Percentiles rank a stretch among this genome's conserved stretches.
Evolutionary conservation across 176 grass and related monocot species (phyloP).

Genomic region (Oryza rufipogon): DNA sequence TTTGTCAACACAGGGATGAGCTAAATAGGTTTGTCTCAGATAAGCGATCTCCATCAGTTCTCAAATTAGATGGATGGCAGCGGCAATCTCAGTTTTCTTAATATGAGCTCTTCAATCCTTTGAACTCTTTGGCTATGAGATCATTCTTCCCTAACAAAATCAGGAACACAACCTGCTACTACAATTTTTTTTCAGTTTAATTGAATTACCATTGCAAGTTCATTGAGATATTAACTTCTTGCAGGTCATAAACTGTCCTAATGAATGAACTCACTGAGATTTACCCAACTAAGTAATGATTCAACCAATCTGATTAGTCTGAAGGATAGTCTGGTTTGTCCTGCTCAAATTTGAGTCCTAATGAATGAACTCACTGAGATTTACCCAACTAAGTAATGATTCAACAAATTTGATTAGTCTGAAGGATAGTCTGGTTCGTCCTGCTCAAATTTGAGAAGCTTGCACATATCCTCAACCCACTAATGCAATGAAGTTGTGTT

Average conservation of each 20-base stretch:
- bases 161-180: constrained; percentile 8
- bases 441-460: no score
- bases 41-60: no score
- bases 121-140: background rate
- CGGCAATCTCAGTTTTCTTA: constrained; percentile 65
- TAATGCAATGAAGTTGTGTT: no score
- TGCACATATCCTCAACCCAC: no score
- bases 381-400: constrained; percentile 67
- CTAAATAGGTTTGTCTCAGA: no score
- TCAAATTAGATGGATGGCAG: constrained; percentile 5
- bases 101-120: constrained; percentile 68
- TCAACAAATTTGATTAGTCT: constrained; percentile 71
- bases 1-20: no score
- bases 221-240: constrained; percentile 30
- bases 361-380: constrained; percentile 55
- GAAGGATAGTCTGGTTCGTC: constrained; percentile 60
- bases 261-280: constrained; percentile 25
- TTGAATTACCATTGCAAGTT: constrained; percentile 31
- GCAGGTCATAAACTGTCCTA: constrained; percentile 84
- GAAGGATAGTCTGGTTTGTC: no score
- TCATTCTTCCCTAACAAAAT: constrained; percentile 65
- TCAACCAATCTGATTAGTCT: no score
- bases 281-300: no score
- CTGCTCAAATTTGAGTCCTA: no score
- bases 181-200: background rate